A percentile compares a stretch with the other conserved stretches of the same genome.
These are phyloP conservation scores for Heliocybe sulcata DNA, from an alignment of 1,284 basidiomycete genomes.

Conservation along the genomic window DNA sequence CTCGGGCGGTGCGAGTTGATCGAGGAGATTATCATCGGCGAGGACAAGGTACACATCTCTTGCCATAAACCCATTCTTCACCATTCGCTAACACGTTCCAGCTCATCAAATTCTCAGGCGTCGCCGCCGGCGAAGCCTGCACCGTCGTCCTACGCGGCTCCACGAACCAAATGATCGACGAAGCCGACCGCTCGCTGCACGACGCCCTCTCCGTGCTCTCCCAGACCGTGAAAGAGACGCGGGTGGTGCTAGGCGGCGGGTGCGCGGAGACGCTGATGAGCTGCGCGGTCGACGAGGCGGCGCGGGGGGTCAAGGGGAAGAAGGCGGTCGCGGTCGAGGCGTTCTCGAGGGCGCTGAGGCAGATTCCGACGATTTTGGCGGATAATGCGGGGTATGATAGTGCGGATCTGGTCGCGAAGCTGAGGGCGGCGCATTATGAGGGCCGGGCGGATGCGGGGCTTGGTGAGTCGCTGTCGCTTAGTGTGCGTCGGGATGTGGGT, in stretches of 20 bases:
- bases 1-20: slow-evolving; percentile 93
- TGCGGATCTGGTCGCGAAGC: slow-evolving; percentile 86
- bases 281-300: slow-evolving; percentile 88
- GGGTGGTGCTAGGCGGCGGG: slow-evolving; percentile 91
- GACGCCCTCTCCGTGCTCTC: slow-evolving; percentile 96
- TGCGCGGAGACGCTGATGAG: slow-evolving; percentile 99
- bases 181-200: slow-evolving; percentile 96
- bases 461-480: slow-evolving; percentile 39
- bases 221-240: slow-evolving; percentile 96
- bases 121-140: slow-evolving; percentile 97
- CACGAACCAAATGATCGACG: slow-evolving; percentile 98
- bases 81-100: slow-evolving; percentile 22
- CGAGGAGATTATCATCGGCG: slow-evolving; percentile 99
- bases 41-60: slow-evolving; percentile 76
- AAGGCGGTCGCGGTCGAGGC: slow-evolving; percentile 94
- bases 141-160: slow-evolving; percentile 97
- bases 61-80: not conserved
- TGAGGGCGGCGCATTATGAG: slow-evolving; percentile 93
- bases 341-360: slow-evolving; percentile 84
- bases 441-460: slow-evolving; percentile 83
- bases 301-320: slow-evolving; percentile 85
- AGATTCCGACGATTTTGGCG: slow-evolving; percentile 95
- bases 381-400: slow-evolving; percentile 99
- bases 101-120: slow-evolving; percentile 99
- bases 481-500: not conserved